phyloP scores from a whole-genome alignment of 2,329 filamentous ascomycete species.

The Aureobasidium sp. region DNA sequence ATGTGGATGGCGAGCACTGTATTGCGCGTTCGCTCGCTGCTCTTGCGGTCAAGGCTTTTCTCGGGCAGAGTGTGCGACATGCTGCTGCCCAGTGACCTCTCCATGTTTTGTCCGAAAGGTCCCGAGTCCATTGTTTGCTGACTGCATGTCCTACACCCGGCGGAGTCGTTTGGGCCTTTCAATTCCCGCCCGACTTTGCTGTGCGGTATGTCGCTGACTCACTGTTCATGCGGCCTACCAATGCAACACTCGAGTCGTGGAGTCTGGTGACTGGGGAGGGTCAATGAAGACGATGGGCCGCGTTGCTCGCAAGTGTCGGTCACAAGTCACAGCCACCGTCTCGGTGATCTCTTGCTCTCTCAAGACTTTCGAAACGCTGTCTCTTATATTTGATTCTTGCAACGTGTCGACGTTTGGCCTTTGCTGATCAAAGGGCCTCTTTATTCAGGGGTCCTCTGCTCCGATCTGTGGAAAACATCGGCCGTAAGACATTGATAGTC shows the following conservation, averaged over 20 bases:
- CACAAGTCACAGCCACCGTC: not conserved
- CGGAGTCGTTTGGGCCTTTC: not conserved
- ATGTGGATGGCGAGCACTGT: not conserved
- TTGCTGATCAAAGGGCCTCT: not conserved
- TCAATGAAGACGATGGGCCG: not conserved
- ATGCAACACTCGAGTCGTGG: not conserved
- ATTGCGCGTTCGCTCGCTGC: not conserved
- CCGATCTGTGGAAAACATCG: not conserved
- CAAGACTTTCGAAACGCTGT: not conserved
- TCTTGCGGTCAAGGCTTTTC: not conserved
- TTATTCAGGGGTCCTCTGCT: not conserved
- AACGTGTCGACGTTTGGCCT: not conserved
- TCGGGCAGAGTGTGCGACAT: not conserved
- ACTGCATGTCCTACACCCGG: not conserved
- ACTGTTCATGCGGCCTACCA: not conserved
- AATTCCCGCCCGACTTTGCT: constrained; percentile 2
- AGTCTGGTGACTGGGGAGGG: not conserved
- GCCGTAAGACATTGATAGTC: not conserved
- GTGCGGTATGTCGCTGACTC: not conserved
- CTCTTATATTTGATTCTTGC: not conserved
- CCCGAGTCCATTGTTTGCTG: not conserved
- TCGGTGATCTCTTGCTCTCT: not conserved
- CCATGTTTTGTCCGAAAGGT: not conserved
- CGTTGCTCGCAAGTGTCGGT: not conserved
- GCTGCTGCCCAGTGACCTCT: not conserved